Percentiles rank a stretch among this genome's conserved stretches.
phyloP scores from a whole-genome alignment of 2,329 filamentous ascomycete genomes.

The Nakataea oryzae region DNA sequence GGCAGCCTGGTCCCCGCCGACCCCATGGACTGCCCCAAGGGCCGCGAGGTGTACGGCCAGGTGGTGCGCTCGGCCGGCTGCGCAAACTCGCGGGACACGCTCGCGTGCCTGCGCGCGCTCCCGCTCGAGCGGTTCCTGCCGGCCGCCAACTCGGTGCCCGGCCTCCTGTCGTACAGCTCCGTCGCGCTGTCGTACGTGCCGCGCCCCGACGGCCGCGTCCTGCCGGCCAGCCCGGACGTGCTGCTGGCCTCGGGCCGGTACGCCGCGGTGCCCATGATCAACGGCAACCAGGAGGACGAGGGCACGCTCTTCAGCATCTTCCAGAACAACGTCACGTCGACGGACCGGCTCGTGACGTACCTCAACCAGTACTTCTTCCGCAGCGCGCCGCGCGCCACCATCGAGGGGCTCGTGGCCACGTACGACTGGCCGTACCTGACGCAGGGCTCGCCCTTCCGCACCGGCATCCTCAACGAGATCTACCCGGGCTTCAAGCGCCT shows the following conservation, averaged over 20 bases:
- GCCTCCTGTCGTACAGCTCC: conserved; percentile 55
- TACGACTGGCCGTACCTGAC: conserved; percentile 44
- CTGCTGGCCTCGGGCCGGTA: conserved; percentile 39
- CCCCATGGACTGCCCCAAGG: conserved; percentile 54
- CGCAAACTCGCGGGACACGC: conserved; percentile 39
- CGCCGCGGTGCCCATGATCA: conserved; percentile 38
- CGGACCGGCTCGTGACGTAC: conserved; percentile 48
- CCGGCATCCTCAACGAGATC: conserved; percentile 54
- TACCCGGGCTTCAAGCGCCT: conserved; percentile 72
- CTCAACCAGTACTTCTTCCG: conserved; percentile 50
- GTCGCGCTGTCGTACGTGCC: conserved; percentile 65
- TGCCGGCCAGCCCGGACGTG: conserved; percentile 53
- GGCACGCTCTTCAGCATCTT: conserved; percentile 65
- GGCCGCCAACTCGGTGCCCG: conserved; percentile 61
- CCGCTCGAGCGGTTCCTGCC: conserved; percentile 50
- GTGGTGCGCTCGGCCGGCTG: conserved; percentile 56
- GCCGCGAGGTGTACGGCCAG: conserved; percentile 52
- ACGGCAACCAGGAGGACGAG: conserved; percentile 72
- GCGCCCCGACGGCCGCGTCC: conserved; percentile 55
- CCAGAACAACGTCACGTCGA: conserved; percentile 57
- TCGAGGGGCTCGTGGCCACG: conserved; percentile 47
- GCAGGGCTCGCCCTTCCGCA: conserved; percentile 63
- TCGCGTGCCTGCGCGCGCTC: conserved; percentile 54
- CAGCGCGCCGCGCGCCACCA: conserved; percentile 34
- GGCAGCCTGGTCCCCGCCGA: conserved; percentile 53